phyloP scores from a whole-genome alignment of 768 basidiomycete genomes.

The Leccinum aurantiacum region DNA sequence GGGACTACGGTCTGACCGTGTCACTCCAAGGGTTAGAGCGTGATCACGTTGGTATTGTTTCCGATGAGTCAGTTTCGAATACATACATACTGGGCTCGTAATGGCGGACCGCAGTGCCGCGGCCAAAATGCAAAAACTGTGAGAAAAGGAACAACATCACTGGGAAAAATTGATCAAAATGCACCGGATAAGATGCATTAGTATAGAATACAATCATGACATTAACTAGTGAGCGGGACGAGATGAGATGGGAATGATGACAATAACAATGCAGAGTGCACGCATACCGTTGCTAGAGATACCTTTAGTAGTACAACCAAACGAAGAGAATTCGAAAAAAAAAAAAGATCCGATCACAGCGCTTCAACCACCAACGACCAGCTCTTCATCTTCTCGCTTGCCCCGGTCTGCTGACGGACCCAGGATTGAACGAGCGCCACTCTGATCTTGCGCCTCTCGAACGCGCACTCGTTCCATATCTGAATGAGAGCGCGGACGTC shows the following conservation, averaged over 20 bases:
- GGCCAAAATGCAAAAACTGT: not conserved
- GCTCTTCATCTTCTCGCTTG: conserved; percentile 1
- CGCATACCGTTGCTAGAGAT: not conserved
- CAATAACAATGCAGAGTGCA: conserved; percentile 1
- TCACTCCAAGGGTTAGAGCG: not conserved
- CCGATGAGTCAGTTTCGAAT: not conserved
- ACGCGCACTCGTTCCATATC: conserved; percentile 34
- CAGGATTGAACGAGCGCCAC: conserved; percentile 13
- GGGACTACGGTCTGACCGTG: not conserved
- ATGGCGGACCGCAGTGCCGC: not conserved
- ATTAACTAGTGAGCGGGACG: not conserved
- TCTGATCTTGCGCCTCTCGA: conserved; percentile 32
- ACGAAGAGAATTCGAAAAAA: not conserved
- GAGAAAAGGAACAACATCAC: not conserved
- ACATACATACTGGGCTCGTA: not conserved
- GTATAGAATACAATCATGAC: not conserved
- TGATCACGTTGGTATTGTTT: not conserved
- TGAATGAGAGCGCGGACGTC: conserved; percentile 28
- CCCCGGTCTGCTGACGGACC: not conserved
- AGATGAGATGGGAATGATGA: not conserved
- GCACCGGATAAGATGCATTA: no score
- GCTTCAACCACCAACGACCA: conserved; percentile 29
- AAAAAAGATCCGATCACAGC: conserved; percentile 12
- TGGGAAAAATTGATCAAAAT: not conserved
- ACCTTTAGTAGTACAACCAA: conserved; percentile 1